Base-by-base conservation (phyloP, 495 filamentous ascomycete genomes). In the Neurospora sublineolata region DNA sequence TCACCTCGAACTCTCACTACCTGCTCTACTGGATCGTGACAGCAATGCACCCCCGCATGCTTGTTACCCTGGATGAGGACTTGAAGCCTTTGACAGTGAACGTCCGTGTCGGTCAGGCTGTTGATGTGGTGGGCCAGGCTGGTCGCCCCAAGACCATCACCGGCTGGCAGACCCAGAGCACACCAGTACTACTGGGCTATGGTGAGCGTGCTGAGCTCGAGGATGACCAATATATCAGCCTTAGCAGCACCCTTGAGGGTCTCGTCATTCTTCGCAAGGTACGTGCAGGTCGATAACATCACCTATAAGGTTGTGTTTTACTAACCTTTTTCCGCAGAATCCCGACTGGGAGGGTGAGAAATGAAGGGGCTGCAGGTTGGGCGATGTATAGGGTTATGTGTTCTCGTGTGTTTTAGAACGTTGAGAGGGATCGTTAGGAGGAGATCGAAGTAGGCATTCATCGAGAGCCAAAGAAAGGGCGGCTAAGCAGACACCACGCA, bases 161-260 rank as follows among this genome's bases (percentile, higher is more conserved):
- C 18, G 95, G 95, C 44, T 99, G 95, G 95, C 95, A 99, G 83
- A 99, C 95, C 72, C 95, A 99, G 83, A 97, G 92, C 83, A 98
- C 95, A 23, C 95, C 95, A 4, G 95, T 99, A 68, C 84, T 99
- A 70, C 84, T 99, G 77, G 89, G 93, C 10, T 89, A 97, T 80
- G 96, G 95, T 16, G 95, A 99, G 85, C 85, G 95, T 76, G 95
- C 95, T 52, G 95, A 99, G 84, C 81, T 99, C 68, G 95, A 99
- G 80, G 96, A 98, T 78, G 95, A 99, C 84, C 89, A 98, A 82
- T 99, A 98, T 76, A 89, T 97, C 70, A 91, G 90, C 80, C 84
- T 97, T 75, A 94, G 89, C 75, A 94, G 88, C 84, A 97, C 89
- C 67, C 84, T 99, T 52, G 95, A 99, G 84, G 96, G 96, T 18